Evolutionary conservation across 495 filamentous ascomycete genomes (phyloP), one percentile per base, ranked within the genome.

Genomic region (Polyplosphaeria fusca): DNA sequence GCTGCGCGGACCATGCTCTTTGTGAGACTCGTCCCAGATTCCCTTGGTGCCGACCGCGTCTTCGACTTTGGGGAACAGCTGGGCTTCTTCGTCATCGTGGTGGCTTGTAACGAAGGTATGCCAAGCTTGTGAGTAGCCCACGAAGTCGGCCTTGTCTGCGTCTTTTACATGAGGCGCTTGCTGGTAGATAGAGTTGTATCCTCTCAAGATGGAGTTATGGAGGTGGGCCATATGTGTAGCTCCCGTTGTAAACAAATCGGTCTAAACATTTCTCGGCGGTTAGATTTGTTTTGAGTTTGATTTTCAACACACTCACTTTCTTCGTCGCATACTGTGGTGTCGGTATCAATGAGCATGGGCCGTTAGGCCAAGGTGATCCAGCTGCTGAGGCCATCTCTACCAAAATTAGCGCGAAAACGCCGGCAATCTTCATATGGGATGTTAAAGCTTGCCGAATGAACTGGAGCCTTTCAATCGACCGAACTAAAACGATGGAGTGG

Each of bases 191-290:
- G 77, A 78, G 67, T 84, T 84, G 67, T 75, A 79, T 54, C 78
- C 79, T 32, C 80, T 79, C 37, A 84, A 67, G 56, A 82, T 79
- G 30, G 74, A 72, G 67, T 84, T 84, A 69, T 84, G 76, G 51
- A 82, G 69, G 45, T 81, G 65, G 1, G 78, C 76, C 81, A 84
- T 84, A 60, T 82, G 78, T 13, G 79, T 79, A 4, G 80, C 78
- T 25, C 68, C 68, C 7, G 22, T 49, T 11, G 64, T 67, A 26
- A 51, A 63, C 22, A 50, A 60, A 37, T 67, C 60, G 26, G 45
- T 55, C 63, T 65, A 30, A 2, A 4, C 48, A 22, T 22, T 2
- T 28, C 14, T 16, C 1, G 44, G 50, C 14, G 35, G 44, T 43
- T 28, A 44, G 23, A 1, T n/a, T n/a, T n/a, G 35, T 39, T 38